phyloP scores from a whole-genome alignment of 2,329 filamentous ascomycete genomes.

The Xylariomycetidae sp. region DNA sequence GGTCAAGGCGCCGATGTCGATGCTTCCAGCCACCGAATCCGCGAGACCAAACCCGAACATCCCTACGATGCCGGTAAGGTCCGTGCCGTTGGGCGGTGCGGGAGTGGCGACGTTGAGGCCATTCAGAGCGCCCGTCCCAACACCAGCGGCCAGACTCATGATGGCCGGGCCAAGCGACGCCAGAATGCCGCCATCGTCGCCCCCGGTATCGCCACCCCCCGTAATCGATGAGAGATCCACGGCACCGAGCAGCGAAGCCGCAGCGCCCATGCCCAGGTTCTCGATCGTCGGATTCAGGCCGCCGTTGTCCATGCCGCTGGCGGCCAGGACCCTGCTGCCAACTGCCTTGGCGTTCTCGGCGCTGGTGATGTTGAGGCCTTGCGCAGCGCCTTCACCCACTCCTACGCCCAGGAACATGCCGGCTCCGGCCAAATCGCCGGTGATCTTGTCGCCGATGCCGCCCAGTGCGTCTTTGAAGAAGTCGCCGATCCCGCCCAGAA shows the following conservation, averaged over 20 bases:
- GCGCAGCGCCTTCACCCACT: conserved; percentile 15
- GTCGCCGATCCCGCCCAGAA: conserved; percentile 1
- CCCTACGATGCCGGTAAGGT: conserved; percentile 12
- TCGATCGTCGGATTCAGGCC: conserved; percentile 25
- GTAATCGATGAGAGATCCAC: conserved; percentile 11
- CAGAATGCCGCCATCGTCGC: conserved; percentile 9
- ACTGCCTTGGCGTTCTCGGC: conserved; percentile 11
- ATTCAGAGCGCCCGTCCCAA: conserved; percentile 12
- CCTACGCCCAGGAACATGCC: conserved; percentile 18
- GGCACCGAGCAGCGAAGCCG: conserved; percentile 21
- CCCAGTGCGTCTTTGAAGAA: conserved; percentile 1
- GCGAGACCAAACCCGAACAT: conserved; percentile 24
- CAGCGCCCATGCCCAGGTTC: conserved; percentile 23
- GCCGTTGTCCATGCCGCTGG: conserved; percentile 23
- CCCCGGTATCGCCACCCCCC: conserved; percentile 7
- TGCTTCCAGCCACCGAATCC: conserved; percentile 18
- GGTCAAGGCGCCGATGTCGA: conserved; percentile 12
- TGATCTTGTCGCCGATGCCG: conserved; percentile 4
- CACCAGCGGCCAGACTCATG: conserved; percentile 10
- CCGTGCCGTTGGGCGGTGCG: conserved; percentile 5
- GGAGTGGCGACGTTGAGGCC: conserved; percentile 8
- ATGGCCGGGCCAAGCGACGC: conserved; percentile 2
- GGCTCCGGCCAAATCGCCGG: conserved; percentile 10
- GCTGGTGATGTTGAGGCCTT: conserved; percentile 15
- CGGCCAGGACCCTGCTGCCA: conserved; percentile 12